Conservation (phyloP, 495 filamentous ascomycete genomes). For the Penicillium verhagenii region DNA sequence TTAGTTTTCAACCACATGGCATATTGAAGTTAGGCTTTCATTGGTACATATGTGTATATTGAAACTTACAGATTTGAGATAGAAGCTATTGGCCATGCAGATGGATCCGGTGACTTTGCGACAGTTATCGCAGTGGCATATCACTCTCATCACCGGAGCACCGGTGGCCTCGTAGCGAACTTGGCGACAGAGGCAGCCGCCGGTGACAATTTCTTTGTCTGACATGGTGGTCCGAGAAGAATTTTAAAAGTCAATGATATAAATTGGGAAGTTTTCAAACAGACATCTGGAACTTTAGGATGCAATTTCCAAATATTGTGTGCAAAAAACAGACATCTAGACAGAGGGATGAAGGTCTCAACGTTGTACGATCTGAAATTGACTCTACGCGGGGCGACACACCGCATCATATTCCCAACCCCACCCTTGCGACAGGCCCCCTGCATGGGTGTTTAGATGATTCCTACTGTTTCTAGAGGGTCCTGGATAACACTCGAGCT, state of each 20-base stretch:
- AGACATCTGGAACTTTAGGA: no score
- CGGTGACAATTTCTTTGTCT: not conserved
- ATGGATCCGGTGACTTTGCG: not conserved
- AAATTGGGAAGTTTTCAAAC: not conserved
- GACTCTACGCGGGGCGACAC: no score
- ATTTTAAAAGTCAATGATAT: no score
- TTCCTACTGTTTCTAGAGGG: not conserved
- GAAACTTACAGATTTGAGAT: not conserved
- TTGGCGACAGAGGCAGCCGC: conserved; percentile 1
- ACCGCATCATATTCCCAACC: not conserved
- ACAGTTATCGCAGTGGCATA: not conserved
- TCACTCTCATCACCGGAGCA: not conserved
- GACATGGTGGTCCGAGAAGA: not conserved
- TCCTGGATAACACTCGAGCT: not conserved
- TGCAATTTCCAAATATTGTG: no score
- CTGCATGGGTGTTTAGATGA: not conserved
- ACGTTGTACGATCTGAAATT: no score
- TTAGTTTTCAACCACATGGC: not conserved
- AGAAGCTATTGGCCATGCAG: not conserved
- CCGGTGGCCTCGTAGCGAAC: not conserved
- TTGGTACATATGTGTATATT: not conserved
- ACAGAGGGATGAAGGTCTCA: no score
- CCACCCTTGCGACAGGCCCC: no score
- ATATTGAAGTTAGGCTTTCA: not conserved
- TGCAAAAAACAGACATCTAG: no score